A percentile compares a stretch with the other conserved stretches of the same genome.
phyloP scores from a whole-genome alignment of 1,139 yeast species.

The Kodamaea alishanica region DNA sequence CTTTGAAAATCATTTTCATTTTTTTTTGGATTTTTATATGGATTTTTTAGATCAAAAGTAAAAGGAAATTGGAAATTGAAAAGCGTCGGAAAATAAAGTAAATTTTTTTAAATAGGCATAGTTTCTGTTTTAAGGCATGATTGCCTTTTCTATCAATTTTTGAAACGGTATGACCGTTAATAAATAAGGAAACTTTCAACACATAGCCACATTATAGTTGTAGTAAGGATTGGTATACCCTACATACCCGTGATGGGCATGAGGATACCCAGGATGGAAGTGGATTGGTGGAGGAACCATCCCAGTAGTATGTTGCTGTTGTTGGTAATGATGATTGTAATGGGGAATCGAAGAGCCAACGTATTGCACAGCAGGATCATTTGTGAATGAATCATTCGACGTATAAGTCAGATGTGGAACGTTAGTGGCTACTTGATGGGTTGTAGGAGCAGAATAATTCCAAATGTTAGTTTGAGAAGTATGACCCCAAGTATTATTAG shows the following conservation, averaged over 20 bases:
- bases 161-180: not conserved
- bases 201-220: conserved; percentile 33
- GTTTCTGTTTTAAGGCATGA: conserved; percentile 1
- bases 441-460: not conserved
- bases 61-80: conserved; percentile 1
- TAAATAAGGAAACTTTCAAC: conserved; percentile 15
- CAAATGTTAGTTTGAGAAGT: conserved; percentile 1
- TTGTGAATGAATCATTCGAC: conserved; percentile 3
- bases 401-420: conserved; percentile 3
- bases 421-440: conserved; percentile 2
- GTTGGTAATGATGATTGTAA: conserved; percentile 8
- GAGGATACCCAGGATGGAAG: conserved; percentile 4
- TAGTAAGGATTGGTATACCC: conserved; percentile 43
- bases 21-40: conserved; percentile 1
- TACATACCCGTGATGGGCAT: conserved; percentile 20
- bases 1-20: not conserved
- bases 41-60: not conserved
- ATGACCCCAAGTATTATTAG: conserved; percentile 13
- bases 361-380: conserved; percentile 14
- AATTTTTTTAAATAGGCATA: not conserved
- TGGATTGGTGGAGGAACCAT: conserved; percentile 9
- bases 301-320: conserved; percentile 3
- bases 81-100: conserved; percentile 1
- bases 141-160: not conserved
- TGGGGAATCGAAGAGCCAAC: conserved; percentile 7